A percentile compares a stretch with the other conserved stretches of the same genome.
Evolutionary conservation across 192 early-diverging fungal species (phyloP).

Genomic region (Entomortierella chlamydospora): DNA sequence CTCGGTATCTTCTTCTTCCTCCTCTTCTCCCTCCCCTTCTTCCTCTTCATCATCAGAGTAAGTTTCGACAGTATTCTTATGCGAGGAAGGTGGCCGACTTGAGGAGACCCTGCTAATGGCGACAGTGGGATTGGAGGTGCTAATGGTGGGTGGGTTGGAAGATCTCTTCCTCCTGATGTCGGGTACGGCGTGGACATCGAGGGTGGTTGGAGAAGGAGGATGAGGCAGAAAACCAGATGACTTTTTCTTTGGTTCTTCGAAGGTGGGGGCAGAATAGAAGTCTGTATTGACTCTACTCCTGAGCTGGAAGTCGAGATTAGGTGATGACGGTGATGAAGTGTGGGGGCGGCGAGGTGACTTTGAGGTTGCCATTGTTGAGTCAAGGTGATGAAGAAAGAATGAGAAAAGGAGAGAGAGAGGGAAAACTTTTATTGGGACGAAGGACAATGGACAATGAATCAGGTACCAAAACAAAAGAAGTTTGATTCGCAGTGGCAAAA

Average conservation of each 20-base stretch:
- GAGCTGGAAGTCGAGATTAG: background rate
- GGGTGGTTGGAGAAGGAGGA: constrained; percentile 13
- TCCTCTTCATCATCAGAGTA: no score
- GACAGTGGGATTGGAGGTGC: constrained; percentile 4
- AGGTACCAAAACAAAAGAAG: no score
- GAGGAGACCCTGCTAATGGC: constrained; percentile 8
- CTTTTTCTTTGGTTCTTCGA: constrained; percentile 23
- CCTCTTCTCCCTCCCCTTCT: background rate
- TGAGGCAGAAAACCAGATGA: constrained; percentile 7
- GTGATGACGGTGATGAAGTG: constrained; percentile 19
- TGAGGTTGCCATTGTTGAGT: background rate
- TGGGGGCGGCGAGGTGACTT: background rate
- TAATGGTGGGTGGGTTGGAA: constrained; percentile 1
- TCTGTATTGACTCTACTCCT: constrained; percentile 21
- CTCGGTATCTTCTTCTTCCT: background rate
- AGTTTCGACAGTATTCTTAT: background rate
- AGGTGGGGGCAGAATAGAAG: constrained; percentile 27
- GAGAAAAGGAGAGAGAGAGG: background rate
- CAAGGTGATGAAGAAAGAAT: background rate
- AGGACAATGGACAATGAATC: no score
- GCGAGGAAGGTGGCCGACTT: background rate
- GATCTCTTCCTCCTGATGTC: background rate
- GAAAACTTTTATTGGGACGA: background rate
- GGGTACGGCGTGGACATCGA: constrained; percentile 10
- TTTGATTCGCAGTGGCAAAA: no score